phyloP scores from a whole-genome alignment of 805 yeast genomes.

The Starmerella bombicola region DNA sequence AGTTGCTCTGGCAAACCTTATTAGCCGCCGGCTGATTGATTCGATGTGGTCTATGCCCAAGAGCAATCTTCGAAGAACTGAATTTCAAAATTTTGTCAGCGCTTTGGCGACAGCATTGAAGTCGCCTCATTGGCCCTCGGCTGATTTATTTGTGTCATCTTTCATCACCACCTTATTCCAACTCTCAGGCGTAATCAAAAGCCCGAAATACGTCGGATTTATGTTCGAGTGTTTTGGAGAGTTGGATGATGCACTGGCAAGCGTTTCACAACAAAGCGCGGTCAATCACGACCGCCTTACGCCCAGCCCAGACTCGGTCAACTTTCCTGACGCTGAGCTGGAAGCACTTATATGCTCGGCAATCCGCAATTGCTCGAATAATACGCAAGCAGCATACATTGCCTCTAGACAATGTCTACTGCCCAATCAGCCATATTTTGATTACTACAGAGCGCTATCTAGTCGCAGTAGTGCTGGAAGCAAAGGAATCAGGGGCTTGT shows the following conservation, averaged over 20 bases:
- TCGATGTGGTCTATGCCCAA: slow-evolving; percentile 1
- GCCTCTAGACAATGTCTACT: slow-evolving; percentile 10
- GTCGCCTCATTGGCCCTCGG: slow-evolving; percentile 12
- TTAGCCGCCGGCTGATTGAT: slow-evolving; percentile 14
- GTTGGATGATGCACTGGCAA: slow-evolving; percentile 1
- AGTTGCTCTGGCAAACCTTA: slow-evolving; percentile 2
- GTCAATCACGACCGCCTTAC: too few relatives aligned
- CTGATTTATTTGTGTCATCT: slow-evolving; percentile 13
- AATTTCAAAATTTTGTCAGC: neutral
- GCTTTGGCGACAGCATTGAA: neutral
- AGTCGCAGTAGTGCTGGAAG: neutral
- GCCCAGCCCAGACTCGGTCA: too few relatives aligned
- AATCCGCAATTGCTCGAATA: neutral
- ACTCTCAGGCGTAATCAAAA: neutral
- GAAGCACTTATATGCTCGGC: neutral
- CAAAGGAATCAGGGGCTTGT: neutral
- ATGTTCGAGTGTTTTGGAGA: slow-evolving; percentile 5
- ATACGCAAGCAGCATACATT: slow-evolving; percentile 8
- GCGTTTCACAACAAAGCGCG: too few relatives aligned
- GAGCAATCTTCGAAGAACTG: neutral
- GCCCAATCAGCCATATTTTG: slow-evolving; percentile 9
- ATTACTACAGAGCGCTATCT: slow-evolving; percentile 3
- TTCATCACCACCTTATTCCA: slow-evolving; percentile 7
- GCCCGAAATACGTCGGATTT: slow-evolving; percentile 10
- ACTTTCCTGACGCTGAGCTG: neutral